phyloP scores from a whole-genome alignment of 305 asterid genomes.

The Euphrasia arctica region DNA sequence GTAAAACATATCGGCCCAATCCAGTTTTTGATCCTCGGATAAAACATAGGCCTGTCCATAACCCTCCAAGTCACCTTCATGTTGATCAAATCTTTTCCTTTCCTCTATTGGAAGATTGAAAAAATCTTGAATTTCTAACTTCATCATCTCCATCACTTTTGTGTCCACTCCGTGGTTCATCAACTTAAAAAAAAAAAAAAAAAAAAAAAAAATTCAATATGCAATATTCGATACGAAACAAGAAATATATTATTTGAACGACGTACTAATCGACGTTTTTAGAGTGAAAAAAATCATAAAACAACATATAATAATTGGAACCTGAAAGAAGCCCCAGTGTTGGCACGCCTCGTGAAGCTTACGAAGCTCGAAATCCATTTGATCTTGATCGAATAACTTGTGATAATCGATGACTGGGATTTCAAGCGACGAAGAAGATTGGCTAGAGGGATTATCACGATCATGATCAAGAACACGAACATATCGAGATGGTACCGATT shows the following conservation, averaged over 20 bases:
- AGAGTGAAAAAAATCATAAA: too few relatives aligned
- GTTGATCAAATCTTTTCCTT: conserved; percentile 33
- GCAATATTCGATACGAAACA: too few relatives aligned
- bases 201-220: too few relatives aligned
- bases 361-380: conserved; percentile 33
- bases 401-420: conserved; percentile 35
- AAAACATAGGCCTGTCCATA: conserved; percentile 51
- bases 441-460: not conserved
- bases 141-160: conserved; percentile 35
- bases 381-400: conserved; percentile 15
- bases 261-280: not conserved
- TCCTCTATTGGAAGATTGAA: conserved; percentile 42
- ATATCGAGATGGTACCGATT: conserved; percentile 39
- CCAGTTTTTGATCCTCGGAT: conserved; percentile 57
- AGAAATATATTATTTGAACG: not conserved
- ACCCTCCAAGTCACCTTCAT: conserved; percentile 37
- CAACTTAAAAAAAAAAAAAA: conserved; percentile 26
- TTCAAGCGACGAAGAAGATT: conserved; percentile 28
- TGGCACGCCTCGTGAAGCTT: conserved; percentile 39
- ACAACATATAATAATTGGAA: not conserved
- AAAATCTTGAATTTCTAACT: conserved; percentile 32
- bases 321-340: conserved; percentile 64
- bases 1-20: conserved; percentile 49
- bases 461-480: conserved; percentile 30
- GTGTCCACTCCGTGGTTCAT: conserved; percentile 49